A percentile compares a stretch with the other conserved stretches of the same genome.
These are phyloP conservation scores for Aspergillus persii DNA, from an alignment of 2,329 filamentous ascomycete species.

Conservation along the genomic window DNA sequence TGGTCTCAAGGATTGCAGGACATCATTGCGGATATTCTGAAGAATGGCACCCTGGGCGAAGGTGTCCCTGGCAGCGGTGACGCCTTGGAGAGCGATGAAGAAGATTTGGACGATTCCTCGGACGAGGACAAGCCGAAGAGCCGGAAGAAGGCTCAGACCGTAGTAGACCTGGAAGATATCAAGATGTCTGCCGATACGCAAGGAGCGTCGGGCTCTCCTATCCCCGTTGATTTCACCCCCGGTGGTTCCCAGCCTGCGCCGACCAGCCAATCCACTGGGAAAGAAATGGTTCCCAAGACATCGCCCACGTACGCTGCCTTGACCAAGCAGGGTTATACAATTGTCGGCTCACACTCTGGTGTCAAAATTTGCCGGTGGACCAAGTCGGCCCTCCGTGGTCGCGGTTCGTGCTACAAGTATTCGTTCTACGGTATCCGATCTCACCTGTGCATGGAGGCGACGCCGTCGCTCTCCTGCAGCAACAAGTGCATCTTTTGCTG, in stretches of 20 bases:
- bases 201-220: conserved; percentile 41
- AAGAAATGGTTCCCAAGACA: conserved; percentile 91
- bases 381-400: conserved; percentile 88
- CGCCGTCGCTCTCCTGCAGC: conserved; percentile 88
- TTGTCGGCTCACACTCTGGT: conserved; percentile 90
- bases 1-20: conserved; percentile 76
- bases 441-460: conserved; percentile 98
- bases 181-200: conserved; percentile 43
- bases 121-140: conserved; percentile 55
- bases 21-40: conserved; percentile 60
- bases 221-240: conserved; percentile 80
- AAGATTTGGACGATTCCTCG: conserved; percentile 58
- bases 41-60: conserved; percentile 57
- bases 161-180: conserved; percentile 85
- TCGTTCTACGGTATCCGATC: conserved; percentile 97
- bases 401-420: conserved; percentile 96
- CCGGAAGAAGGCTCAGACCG: conserved; percentile 44
- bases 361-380: conserved; percentile 99
- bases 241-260: conserved; percentile 45
- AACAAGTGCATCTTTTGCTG: conserved; percentile 99
- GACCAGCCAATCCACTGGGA: conserved; percentile 48
- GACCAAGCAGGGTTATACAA: conserved; percentile 95
- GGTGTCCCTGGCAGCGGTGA: conserved; percentile 78
- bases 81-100: conserved; percentile 79
- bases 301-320: conserved; percentile 86